A percentile compares a stretch with the other conserved stretches of the same genome.
Conservation (phyloP, 2,329 filamentous ascomycete species). For the Colletotrichum liriopes region DNA sequence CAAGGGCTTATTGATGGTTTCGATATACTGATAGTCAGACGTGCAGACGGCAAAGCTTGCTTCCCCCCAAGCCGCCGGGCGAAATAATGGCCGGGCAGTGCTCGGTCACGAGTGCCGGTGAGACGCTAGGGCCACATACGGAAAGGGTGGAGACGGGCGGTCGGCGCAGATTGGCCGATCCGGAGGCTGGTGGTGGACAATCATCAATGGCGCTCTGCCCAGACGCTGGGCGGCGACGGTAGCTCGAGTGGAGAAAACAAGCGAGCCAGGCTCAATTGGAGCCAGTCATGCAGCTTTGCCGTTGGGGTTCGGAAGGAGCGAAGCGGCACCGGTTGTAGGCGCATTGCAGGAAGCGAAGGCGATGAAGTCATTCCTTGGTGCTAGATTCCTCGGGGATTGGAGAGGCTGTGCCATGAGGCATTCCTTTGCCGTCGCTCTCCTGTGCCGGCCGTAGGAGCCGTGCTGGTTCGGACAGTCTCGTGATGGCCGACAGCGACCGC, state of each 20-base stretch:
- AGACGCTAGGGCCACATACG: conserved; percentile 34
- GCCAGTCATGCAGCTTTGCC: background rate
- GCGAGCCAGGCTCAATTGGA: background rate
- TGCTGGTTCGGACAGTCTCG: background rate
- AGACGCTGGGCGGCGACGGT: conserved; percentile 35
- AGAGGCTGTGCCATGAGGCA: conserved; percentile 8
- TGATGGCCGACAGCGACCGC: background rate
- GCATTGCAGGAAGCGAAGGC: conserved; percentile 17
- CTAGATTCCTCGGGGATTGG: background rate
- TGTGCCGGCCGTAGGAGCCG: conserved; percentile 1
- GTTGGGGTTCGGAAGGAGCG: conserved; percentile 7
- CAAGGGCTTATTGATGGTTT: background rate
- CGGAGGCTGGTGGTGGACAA: conserved; percentile 22
- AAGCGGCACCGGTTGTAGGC: conserved; percentile 28
- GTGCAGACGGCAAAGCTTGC: background rate
- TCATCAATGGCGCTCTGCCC: conserved; percentile 17
- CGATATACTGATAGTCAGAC: conserved; percentile 9
- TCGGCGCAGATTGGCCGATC: conserved; percentile 35
- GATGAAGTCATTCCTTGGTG: conserved; percentile 23
- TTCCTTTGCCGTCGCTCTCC: background rate
- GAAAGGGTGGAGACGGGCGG: conserved; percentile 13
- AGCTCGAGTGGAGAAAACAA: conserved; percentile 19
- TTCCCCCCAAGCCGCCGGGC: conserved; percentile 25
- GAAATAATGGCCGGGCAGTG: conserved; percentile 35
- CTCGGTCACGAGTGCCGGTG: conserved; percentile 35